Evolutionary conservation across 2,329 filamentous ascomycete genomes (phyloP).

Genomic region (Alternaria gaisen): DNA sequence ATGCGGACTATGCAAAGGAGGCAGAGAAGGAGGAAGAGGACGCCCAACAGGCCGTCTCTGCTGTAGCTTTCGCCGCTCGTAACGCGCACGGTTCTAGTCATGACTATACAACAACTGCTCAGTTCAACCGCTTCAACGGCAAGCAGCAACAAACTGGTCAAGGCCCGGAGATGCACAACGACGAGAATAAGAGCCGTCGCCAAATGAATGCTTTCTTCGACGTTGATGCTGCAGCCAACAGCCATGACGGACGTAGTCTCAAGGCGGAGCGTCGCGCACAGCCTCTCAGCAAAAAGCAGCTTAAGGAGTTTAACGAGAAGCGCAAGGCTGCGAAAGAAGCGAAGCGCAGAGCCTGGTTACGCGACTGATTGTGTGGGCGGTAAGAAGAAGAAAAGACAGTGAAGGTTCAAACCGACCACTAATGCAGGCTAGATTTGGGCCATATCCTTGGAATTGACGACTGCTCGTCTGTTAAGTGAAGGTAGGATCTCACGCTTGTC

Average conservation of each 20-base stretch:
- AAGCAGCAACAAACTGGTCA: constrained; percentile 75
- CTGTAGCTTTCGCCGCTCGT: constrained; percentile 38
- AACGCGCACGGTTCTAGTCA: constrained; percentile 35
- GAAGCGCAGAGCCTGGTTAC: constrained; percentile 89
- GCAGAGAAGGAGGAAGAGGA: constrained; percentile 54
- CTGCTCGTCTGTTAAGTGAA: constrained; percentile 18
- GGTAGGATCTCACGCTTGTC: constrained; percentile 27
- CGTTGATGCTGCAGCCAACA: constrained; percentile 90
- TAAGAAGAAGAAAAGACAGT: constrained; percentile 37
- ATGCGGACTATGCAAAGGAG: constrained; percentile 82
- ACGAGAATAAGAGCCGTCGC: constrained; percentile 84
- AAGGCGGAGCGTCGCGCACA: constrained; percentile 89
- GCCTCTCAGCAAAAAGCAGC: constrained; percentile 82
- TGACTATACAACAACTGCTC: constrained; percentile 72
- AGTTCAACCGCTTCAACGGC: constrained; percentile 93
- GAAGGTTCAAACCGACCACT: constrained; percentile 34
- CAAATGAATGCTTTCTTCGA: constrained; percentile 97
- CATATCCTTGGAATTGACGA: constrained; percentile 11
- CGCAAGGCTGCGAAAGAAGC: constrained; percentile 89
- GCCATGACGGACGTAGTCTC: constrained; percentile 87
- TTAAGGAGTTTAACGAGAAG: constrained; percentile 93
- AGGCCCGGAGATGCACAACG: constrained; percentile 79
- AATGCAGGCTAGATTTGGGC: constrained; percentile 35
- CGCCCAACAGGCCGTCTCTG: constrained; percentile 36
- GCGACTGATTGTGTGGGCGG: constrained; percentile 68